Conservation (phyloP, 2,329 filamentous ascomycete species). For the Escovopsis sp. region DNA sequence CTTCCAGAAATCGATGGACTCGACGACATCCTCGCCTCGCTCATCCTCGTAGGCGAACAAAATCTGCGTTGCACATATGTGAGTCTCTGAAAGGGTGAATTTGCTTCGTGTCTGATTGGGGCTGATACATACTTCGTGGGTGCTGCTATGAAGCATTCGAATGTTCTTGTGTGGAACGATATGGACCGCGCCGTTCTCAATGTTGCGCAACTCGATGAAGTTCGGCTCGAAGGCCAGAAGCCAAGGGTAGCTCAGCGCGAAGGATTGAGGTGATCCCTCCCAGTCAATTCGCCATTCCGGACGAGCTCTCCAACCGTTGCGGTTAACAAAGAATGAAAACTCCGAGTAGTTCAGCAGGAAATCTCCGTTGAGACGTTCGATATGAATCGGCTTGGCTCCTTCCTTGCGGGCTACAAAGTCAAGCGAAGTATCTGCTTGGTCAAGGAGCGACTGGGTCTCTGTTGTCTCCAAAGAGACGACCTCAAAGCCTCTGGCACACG, state of each 20-base stretch:
- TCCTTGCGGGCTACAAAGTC: slow-evolving; percentile 94
- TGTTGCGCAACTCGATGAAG: slow-evolving; percentile 92
- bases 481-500: slow-evolving; percentile 89
- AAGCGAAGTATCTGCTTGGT: slow-evolving; percentile 93
- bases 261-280: slow-evolving; percentile 85
- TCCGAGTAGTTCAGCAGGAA: slow-evolving; percentile 97
- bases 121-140: slow-evolving; percentile 62
- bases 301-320: slow-evolving; percentile 91
- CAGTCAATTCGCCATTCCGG: slow-evolving; percentile 96
- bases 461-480: slow-evolving; percentile 92
- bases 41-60: slow-evolving; percentile 97
- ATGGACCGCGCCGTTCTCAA: slow-evolving; percentile 87
- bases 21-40: slow-evolving; percentile 79
- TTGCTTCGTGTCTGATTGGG: neutral
- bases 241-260: slow-evolving; percentile 92
- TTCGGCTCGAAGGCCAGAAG: slow-evolving; percentile 94
- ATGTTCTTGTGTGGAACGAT: slow-evolving; percentile 96
- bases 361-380: slow-evolving; percentile 91
- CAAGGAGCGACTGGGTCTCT: slow-evolving; percentile 92
- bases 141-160: slow-evolving; percentile 92
- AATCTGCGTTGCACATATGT: slow-evolving; percentile 44
- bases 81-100: neutral
- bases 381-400: slow-evolving; percentile 87
- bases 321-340: slow-evolving; percentile 98
- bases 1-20: slow-evolving; percentile 94